A percentile compares a stretch with the other conserved stretches of the same genome.
phyloP scores from a whole-genome alignment of 495 filamentous ascomycete genomes.

The Talaromyces ruber region DNA sequence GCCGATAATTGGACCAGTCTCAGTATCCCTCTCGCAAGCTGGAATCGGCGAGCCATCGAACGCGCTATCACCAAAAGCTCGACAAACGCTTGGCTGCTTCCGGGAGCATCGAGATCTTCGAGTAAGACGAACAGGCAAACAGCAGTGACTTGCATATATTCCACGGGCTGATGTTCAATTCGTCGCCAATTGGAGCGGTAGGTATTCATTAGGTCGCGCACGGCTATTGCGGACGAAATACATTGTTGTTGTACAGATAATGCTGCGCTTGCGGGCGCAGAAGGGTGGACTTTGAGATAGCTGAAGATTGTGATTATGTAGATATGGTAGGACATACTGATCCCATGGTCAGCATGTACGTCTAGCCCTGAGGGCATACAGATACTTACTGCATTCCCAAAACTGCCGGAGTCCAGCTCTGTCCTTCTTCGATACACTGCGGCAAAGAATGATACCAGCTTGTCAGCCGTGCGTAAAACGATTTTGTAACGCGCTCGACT shows the following conservation, averaged over 20 bases:
- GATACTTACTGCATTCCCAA: constrained; percentile 1
- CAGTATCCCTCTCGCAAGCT: constrained; percentile 13
- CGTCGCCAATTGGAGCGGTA: constrained; percentile 12
- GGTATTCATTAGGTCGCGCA: constrained; percentile 12
- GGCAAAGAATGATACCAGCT: not conserved
- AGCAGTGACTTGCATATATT: constrained; percentile 8
- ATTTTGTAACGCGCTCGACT: not conserved
- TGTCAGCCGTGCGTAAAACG: not conserved
- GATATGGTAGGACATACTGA: not conserved
- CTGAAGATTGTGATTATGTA: constrained; percentile 4
- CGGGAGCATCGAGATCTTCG: constrained; percentile 9
- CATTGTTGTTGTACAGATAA: constrained; percentile 9
- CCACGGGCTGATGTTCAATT: constrained; percentile 8
- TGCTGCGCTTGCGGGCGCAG: not conserved
- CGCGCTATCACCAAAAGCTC: constrained; percentile 12
- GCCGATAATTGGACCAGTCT: constrained; percentile 46
- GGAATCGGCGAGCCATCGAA: constrained; percentile 12
- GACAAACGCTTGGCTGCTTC: constrained; percentile 10
- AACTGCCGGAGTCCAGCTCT: constrained; percentile 5
- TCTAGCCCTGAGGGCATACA: not conserved
- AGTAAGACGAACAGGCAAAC: constrained; percentile 12
- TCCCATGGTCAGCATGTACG: not conserved
- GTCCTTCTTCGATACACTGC: constrained; percentile 2
- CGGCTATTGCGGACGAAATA: constrained; percentile 16
- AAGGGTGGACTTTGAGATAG: constrained; percentile 5